These are phyloP conservation scores for Entrophospora sp. DNA, from an alignment of 192 early-diverging fungal species.

Conservation along the genomic window DNA sequence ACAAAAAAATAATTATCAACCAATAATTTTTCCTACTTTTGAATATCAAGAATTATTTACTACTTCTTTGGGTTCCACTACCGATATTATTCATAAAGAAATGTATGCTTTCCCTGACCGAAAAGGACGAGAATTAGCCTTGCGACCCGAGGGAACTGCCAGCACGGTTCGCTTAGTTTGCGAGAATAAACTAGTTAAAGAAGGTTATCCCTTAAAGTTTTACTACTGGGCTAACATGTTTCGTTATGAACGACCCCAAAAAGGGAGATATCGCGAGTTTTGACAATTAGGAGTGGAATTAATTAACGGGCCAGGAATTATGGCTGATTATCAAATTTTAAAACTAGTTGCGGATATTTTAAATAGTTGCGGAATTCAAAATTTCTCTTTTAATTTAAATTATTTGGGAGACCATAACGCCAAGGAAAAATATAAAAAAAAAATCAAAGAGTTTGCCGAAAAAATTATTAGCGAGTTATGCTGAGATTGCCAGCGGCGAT, in stretches of 20 bases:
- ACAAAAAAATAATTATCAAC: conserved; percentile 9
- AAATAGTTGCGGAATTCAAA: conserved; percentile 1
- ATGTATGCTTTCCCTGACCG: background rate
- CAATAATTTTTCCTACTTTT: conserved; percentile 11
- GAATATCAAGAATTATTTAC: conserved; percentile 10
- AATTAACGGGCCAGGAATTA: background rate
- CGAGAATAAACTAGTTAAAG: background rate
- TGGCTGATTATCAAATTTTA: conserved; percentile 9
- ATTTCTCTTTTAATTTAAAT: conserved; percentile 13
- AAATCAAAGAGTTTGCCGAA: background rate
- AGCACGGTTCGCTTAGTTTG: conserved; percentile 5
- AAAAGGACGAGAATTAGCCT: conserved; percentile 3
- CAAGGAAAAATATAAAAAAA: conserved; percentile 6
- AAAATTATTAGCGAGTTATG: background rate
- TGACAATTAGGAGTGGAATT: conserved; percentile 8
- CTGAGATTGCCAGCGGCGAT: background rate
- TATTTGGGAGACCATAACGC: background rate
- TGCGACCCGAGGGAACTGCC: conserved; percentile 4
- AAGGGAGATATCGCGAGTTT: conserved; percentile 12
- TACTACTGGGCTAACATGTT: conserved; percentile 13
- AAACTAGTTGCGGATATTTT: conserved; percentile 13
- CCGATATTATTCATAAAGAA: conserved; percentile 15
- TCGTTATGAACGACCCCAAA: conserved; percentile 13
- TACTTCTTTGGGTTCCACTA: conserved; percentile 7
- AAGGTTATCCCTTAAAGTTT: conserved; percentile 7